Evolutionary conservation across 441 rosid genomes (phyloP).

Genomic region (Melastoma candidum): DNA sequence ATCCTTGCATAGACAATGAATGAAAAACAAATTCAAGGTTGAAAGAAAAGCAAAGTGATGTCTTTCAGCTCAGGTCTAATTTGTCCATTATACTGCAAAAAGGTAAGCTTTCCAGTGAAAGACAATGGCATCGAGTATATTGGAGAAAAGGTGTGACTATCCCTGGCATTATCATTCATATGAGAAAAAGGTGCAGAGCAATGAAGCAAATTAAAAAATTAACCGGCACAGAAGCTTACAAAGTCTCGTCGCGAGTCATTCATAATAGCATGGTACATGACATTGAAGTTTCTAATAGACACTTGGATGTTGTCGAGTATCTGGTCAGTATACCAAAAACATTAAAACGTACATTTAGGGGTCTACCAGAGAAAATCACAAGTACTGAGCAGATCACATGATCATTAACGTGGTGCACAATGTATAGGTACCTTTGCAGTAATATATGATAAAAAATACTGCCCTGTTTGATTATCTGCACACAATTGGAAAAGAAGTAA

Average conservation of each 20-base stretch:
- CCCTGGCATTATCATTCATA: neutral
- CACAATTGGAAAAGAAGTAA: slow-evolving; percentile 10
- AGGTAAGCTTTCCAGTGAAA: no score
- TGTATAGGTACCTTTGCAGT: slow-evolving; percentile 61
- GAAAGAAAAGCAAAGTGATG: no score
- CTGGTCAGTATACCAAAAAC: slow-evolving; percentile 24
- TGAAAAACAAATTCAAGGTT: no score
- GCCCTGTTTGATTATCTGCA: slow-evolving; percentile 78
- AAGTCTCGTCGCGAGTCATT: slow-evolving; percentile 32
- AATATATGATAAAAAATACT: slow-evolving; percentile 58
- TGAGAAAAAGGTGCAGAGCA: neutral
- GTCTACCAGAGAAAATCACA: neutral
- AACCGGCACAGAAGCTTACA: slow-evolving; percentile 28
- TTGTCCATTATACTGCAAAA: no score
- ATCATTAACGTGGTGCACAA: neutral
- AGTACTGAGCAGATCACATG: neutral
- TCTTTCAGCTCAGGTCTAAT: no score
- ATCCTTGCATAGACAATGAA: no score
- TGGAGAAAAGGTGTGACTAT: no score
- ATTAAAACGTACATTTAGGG: slow-evolving; percentile 1
- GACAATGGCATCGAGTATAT: no score
- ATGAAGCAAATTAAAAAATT: neutral
- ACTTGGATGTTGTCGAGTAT: slow-evolving; percentile 83
- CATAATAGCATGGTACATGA: slow-evolving; percentile 31
- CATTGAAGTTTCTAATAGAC: slow-evolving; percentile 68